Evolutionary conservation across 768 basidiomycete genomes (phyloP), one percentile per base, ranked within the genome.

Genomic region (Mycena belliarum): DNA sequence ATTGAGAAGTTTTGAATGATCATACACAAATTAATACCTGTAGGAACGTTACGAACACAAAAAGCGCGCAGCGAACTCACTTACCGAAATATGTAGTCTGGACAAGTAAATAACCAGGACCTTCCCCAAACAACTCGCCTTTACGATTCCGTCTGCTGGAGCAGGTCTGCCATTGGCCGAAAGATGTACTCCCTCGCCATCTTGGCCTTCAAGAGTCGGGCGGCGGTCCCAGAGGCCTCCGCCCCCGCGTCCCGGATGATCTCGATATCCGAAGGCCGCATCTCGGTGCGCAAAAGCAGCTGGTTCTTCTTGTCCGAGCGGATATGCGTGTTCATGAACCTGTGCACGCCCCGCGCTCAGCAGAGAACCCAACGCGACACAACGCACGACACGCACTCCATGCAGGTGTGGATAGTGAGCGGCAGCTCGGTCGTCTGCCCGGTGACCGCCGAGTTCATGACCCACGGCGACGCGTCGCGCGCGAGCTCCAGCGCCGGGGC

Each of bases 371-470:
- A n/a, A n/a, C n/a, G n/a, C n/a, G n/a, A n/a, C n/a, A n/a, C n/a
- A n/a, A n/a, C n/a, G n/a, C n/a, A n/a, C n/a, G 2, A n/a, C 6
- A 32, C 18, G 15, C 21, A 55, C 58, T 60, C 47, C 47, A 55
- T 55, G 28, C 58, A 60, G 1, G 23, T 44, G n/a, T 53, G 47
- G 52, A 55, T 45, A 45, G 45, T 51, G 14, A 55, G 55, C 6
- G 52, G 33, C 16, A 6, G 15, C 32, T 53, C 42, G 0, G 47
- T 41, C 0, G 11, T 6, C 33, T 28, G 6, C 11, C 58, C 58
- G 3, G 52, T 54, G 11, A 60, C 45, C 16, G 58, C 46, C 14
- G 58, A 60, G 4, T 28, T 54, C 52, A 46, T 50, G 10, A 23
- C 49, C 52, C 40, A 54, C 7, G 52, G 58, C 20, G 40, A 20